phyloP scores from a whole-genome alignment of 2,329 filamentous ascomycete genomes.

The Metarhizium humberi region DNA sequence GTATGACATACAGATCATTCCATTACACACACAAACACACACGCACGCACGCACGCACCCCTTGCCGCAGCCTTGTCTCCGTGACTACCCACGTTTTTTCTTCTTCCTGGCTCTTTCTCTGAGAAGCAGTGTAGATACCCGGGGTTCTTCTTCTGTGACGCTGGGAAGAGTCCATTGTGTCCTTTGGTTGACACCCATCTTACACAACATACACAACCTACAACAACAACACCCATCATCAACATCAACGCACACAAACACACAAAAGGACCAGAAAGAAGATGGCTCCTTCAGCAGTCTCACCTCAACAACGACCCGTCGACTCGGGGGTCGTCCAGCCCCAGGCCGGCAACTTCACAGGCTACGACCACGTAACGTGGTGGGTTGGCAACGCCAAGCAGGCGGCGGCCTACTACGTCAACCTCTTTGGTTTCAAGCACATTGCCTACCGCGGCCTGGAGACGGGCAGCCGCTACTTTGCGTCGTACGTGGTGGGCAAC shows the following conservation, averaged over 20 bases:
- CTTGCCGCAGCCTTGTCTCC: background rate
- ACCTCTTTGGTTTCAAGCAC: constrained; percentile 74
- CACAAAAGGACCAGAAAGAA: background rate
- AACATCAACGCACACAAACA: constrained; percentile 2
- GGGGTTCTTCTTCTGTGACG: too few relatives aligned
- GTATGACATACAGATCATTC: background rate
- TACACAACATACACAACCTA: background rate
- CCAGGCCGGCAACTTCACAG: constrained; percentile 52
- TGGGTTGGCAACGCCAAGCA: constrained; percentile 97
- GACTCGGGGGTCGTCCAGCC: constrained; percentile 28
- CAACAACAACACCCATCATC: background rate
- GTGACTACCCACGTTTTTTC: background rate
- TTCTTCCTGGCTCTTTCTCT: background rate
- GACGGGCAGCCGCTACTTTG: constrained; percentile 71
- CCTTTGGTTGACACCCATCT: too few relatives aligned
- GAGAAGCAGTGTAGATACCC: background rate
- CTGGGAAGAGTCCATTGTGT: too few relatives aligned
- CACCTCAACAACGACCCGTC: constrained; percentile 34
- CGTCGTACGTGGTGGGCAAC: constrained; percentile 77
- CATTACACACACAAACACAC: too few relatives aligned
- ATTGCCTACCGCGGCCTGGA: constrained; percentile 83
- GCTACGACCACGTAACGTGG: constrained; percentile 92
- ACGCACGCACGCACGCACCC: background rate
- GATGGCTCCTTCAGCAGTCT: constrained; percentile 53
- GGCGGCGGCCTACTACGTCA: constrained; percentile 80